phyloP scores from a whole-genome alignment of 768 basidiomycete genomes.

The Tulasnella sp. region DNA sequence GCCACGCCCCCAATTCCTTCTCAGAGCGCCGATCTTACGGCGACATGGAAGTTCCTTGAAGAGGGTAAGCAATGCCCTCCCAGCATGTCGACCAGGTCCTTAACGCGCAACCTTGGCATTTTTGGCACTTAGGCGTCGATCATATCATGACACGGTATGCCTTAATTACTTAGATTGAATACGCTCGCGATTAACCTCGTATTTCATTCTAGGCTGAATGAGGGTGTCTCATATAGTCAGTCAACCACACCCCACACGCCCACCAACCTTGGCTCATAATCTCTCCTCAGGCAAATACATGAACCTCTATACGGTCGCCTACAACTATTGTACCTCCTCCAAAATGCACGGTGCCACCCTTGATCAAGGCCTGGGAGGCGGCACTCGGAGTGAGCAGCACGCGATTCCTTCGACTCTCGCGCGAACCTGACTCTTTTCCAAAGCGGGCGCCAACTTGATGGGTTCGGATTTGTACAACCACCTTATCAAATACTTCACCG shows the following conservation, averaged over 20 bases:
- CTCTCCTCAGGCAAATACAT: slow-evolving; percentile 62
- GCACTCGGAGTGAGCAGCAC: slow-evolving; percentile 21
- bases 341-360: slow-evolving; percentile 26
- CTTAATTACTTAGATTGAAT: neutral
- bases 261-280: neutral
- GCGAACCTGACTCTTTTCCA: slow-evolving; percentile 10
- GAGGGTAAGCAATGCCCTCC: slow-evolving; percentile 33
- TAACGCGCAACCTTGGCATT: neutral
- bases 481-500: slow-evolving; percentile 79
- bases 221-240: slow-evolving; percentile 63
- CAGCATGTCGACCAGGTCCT: neutral
- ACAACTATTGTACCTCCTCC: slow-evolving; percentile 94
- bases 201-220: slow-evolving; percentile 38
- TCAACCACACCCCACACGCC: neutral
- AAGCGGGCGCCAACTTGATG: slow-evolving; percentile 90
- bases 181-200: neutral
- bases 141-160: slow-evolving; percentile 72
- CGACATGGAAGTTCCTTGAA: slow-evolving; percentile 82
- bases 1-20: slow-evolving; percentile 39
- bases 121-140: slow-evolving; percentile 37
- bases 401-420: slow-evolving; percentile 15
- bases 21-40: slow-evolving; percentile 54
- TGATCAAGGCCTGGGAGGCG: slow-evolving; percentile 22
- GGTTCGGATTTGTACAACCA: slow-evolving; percentile 95
- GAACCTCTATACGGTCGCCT: slow-evolving; percentile 81